These are phyloP conservation scores for Penicillium hesseltinei DNA, from an alignment of 2,329 filamentous ascomycete species.

Conservation along the genomic window DNA sequence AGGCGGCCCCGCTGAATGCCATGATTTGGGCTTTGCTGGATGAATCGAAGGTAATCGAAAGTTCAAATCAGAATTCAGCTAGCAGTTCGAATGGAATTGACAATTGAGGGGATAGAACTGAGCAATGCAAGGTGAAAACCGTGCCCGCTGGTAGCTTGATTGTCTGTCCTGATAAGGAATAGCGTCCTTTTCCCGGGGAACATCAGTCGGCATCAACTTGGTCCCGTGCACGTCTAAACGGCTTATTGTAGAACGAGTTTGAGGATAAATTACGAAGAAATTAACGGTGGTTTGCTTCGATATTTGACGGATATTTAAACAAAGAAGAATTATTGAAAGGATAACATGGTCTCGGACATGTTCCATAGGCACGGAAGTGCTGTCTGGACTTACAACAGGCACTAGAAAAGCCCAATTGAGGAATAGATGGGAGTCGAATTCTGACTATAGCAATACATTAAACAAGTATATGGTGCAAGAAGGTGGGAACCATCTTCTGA, in stretches of 20 bases:
- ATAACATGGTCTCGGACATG: background rate
- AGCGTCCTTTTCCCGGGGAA: slow-evolving; percentile 7
- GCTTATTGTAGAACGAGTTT: background rate
- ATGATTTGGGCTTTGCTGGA: slow-evolving; percentile 6
- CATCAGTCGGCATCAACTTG: background rate
- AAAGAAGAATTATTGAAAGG: background rate
- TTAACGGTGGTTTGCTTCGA: background rate
- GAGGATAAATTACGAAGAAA: background rate
- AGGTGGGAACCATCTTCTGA: background rate
- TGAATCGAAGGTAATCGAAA: background rate
- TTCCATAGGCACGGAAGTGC: background rate
- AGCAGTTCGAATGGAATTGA: background rate
- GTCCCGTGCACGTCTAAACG: background rate
- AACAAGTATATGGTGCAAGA: background rate
- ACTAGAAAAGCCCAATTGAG: background rate
- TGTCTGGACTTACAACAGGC: background rate
- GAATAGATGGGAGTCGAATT: background rate
- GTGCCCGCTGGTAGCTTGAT: slow-evolving; percentile 7
- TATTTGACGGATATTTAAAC: background rate
- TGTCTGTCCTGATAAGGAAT: slow-evolving; percentile 8
- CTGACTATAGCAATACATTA: background rate
- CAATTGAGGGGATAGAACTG: background rate
- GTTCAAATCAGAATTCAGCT: background rate
- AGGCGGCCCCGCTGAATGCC: slow-evolving; percentile 8
- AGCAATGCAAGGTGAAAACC: slow-evolving; percentile 4